Conservation (phyloP, 306 rosid species). For the Dalbergia cochinchinensis region DNA sequence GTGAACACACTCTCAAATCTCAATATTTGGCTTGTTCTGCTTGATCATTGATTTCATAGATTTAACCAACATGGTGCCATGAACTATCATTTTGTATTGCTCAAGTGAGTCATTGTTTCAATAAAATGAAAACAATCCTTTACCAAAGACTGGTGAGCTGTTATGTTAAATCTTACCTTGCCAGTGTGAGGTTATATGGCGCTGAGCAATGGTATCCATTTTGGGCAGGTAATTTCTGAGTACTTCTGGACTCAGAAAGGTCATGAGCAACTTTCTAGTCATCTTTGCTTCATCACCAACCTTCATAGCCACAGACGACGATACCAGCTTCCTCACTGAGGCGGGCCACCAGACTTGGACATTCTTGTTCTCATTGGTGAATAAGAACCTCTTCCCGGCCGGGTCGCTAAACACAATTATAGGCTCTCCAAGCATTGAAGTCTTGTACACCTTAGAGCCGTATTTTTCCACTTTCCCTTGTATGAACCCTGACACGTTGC, state of each 20-base stretch:
- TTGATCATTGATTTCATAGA: constrained; percentile 7
- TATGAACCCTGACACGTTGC: constrained; percentile 35
- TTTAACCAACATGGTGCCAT: not conserved
- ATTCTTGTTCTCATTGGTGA: constrained; percentile 61
- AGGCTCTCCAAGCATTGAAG: constrained; percentile 52
- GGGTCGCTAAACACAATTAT: constrained; percentile 52
- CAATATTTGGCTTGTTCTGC: not conserved
- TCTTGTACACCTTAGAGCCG: constrained; percentile 52
- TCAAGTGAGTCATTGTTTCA: not conserved
- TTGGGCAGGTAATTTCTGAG: constrained; percentile 54
- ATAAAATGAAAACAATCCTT: too few species aligned
- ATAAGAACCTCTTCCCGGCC: constrained; percentile 56
- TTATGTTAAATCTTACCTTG: constrained; percentile 36
- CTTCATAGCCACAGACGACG: constrained; percentile 48
- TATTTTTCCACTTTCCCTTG: constrained; percentile 49
- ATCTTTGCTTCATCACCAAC: constrained; percentile 59
- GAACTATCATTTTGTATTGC: constrained; percentile 5
- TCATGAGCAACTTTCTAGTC: constrained; percentile 48
- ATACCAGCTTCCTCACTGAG: constrained; percentile 51
- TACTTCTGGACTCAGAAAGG: constrained; percentile 55
- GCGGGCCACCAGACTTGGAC: constrained; percentile 61
- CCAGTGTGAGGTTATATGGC: constrained; percentile 52
- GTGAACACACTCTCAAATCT: not conserved
- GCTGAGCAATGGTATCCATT: constrained; percentile 55
- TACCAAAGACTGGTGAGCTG: too few species aligned